phyloP scores from a whole-genome alignment of 2,329 filamentous ascomycete species.

The Teratosphaeria gauchensis region DNA sequence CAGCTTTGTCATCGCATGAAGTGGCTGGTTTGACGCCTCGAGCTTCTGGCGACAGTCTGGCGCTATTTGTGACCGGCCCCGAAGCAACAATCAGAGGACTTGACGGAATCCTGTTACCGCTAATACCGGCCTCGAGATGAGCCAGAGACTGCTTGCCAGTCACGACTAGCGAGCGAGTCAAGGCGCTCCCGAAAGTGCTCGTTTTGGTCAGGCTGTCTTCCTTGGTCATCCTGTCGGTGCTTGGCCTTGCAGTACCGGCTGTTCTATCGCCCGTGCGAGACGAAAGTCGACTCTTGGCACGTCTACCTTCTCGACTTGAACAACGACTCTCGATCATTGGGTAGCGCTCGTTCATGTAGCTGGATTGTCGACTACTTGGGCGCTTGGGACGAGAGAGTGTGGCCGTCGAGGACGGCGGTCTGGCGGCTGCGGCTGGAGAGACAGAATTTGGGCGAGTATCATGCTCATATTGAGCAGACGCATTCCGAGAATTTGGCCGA shows the following conservation, averaged over 20 bases:
- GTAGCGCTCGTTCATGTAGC: conserved; percentile 37
- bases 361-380: conserved; percentile 14
- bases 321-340: conserved; percentile 30
- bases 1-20: conserved; percentile 1
- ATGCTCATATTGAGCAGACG: background rate
- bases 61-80: conserved; percentile 3
- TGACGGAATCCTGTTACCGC: background rate
- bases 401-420: conserved; percentile 1
- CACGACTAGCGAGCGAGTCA: conserved; percentile 1
- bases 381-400: conserved; percentile 3
- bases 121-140: conserved; percentile 4
- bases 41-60: background rate
- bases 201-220: background rate
- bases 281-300: background rate
- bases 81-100: background rate
- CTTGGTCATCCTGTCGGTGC: background rate
- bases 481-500: background rate
- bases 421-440: conserved; percentile 1
- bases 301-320: conserved; percentile 11
- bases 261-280: background rate
- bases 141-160: conserved; percentile 4
- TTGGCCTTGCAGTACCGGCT: background rate
- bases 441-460: background rate
- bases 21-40: background rate
- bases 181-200: conserved; percentile 1